Base-by-base conservation (phyloP, 371 early-diverging fungal species). In the Apophysomyces trapeziformis region DNA sequence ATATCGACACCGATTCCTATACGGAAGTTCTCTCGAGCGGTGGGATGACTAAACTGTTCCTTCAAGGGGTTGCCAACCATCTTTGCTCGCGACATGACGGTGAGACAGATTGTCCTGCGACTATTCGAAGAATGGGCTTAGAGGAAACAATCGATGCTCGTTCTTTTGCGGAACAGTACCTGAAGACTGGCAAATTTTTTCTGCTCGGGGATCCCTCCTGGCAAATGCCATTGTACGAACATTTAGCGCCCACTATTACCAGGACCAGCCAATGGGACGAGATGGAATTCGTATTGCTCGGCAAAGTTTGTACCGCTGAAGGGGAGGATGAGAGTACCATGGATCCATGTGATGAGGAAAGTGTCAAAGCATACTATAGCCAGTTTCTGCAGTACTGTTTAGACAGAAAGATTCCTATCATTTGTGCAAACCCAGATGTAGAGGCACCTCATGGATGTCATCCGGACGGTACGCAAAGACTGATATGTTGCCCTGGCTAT, bases 381-480 rank as follows among this genome's bases (percentile, higher is more conserved):
- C 66, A 74, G 12, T 58, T 76, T 7, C 57, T 82, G 6, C 62
- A 72, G 0, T 65, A 47, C 9, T 75, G 78, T 38, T 36, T 70
- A n/a, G 38, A 46, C 37, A 66, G 64, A 14, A 32, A 69, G 4
- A 44, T 76, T 13, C 79, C 79, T 12, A 69, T 82, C 2, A 66
- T 82, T 9, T 77, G 79, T 60, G 79, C 79, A 6, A 82, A 82
- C 63, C 82, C 82, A 7, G 82, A 82, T 44, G 73, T 82, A 16
- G 69, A 70, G 63, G 79, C 82, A 1, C 82, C 82, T 3, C 74
- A 82, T 63, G 82, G 79, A 2, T 26, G 61, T 1, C 50, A 77
- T 62, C 57, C 50, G 21, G 73, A 79, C 50, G 80, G 77, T 16
- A 54, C 50, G 4, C 60, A 35, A 11, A 68, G 64, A 12, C 59